phyloP scores from a whole-genome alignment of 176 grass and related monocot species.

The Leersia perrieri region DNA sequence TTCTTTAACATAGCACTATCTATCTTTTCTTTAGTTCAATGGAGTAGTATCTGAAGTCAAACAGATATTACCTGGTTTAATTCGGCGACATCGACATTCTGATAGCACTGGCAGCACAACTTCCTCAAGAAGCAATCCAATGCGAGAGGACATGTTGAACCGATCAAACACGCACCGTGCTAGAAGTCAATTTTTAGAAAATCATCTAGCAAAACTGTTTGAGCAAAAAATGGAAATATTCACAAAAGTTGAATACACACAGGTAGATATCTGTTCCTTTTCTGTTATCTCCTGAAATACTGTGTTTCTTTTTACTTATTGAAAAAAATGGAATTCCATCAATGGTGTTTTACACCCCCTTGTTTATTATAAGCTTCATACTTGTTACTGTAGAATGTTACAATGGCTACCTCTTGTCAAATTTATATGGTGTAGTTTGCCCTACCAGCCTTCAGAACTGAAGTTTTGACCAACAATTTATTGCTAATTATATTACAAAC shows the following conservation, averaged over 20 bases:
- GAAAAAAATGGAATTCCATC: background rate
- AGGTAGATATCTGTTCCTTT: conserved; percentile 47
- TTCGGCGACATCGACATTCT: conserved; percentile 80
- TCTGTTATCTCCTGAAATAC: conserved; percentile 7
- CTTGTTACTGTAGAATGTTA: conserved; percentile 14
- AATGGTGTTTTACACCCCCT: conserved; percentile 20
- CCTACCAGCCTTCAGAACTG: background rate
- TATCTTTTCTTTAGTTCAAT: conserved; percentile 69
- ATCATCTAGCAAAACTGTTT: conserved; percentile 92
- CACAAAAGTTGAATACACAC: conserved; percentile 98
- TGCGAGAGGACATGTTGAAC: conserved; percentile 73
- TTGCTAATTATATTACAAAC: background rate
- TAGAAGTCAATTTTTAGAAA: conserved; percentile 99
- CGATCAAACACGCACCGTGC: conserved; percentile 71
- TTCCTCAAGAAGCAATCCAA: conserved; percentile 91
- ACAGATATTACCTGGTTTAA: conserved; percentile 85
- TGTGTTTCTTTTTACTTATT: conserved; percentile 11
- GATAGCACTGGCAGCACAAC: conserved; percentile 90
- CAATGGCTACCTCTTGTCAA: background rate
- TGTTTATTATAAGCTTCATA: conserved; percentile 5
- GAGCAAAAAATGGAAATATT: conserved; percentile 99
- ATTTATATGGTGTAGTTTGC: conserved; percentile 10
- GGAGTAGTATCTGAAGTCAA: conserved; percentile 73
- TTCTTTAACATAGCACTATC: background rate
- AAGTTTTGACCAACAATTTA: background rate